Percentiles rank a stretch among this genome's conserved stretches.
phyloP scores from a whole-genome alignment of 495 filamentous ascomycete species.

The Daldinia decipiens region DNA sequence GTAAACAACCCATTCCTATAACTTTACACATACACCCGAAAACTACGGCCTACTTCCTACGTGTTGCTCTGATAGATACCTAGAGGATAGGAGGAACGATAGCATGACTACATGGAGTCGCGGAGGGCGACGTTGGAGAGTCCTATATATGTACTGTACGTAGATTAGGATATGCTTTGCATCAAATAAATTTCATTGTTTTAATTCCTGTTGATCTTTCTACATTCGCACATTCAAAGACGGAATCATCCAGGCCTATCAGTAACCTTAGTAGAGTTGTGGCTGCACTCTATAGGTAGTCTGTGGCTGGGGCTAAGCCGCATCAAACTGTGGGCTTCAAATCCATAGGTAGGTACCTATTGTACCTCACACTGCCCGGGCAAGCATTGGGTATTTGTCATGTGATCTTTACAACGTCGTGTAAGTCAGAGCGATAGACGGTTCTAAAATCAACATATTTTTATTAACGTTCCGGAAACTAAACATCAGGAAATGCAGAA shows the following conservation, averaged over 20 bases:
- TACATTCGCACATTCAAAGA: neutral
- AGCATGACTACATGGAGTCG: slow-evolving; percentile 42
- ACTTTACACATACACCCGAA: slow-evolving; percentile 25
- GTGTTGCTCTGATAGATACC: slow-evolving; percentile 37
- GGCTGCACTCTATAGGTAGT: neutral
- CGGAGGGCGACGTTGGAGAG: slow-evolving; percentile 36
- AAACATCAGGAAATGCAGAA: neutral
- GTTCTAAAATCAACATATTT: neutral
- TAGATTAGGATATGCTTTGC: slow-evolving; percentile 38
- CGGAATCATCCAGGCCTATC: neutral
- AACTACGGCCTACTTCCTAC: slow-evolving; percentile 35
- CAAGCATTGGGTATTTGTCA: neutral
- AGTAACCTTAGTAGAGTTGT: neutral
- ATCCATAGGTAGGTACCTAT: no score
- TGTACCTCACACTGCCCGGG: no score
- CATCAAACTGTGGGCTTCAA: neutral
- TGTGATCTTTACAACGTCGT: slow-evolving; percentile 3
- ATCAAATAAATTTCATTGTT: slow-evolving; percentile 17
- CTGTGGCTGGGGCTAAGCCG: neutral
- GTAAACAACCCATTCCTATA: slow-evolving; percentile 30
- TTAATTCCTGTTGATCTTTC: neutral
- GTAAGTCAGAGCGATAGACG: neutral
- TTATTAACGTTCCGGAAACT: neutral
- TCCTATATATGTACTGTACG: slow-evolving; percentile 42
- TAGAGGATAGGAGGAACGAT: slow-evolving; percentile 37